Evolutionary conservation across 1,139 yeast genomes (phyloP).

Genomic region (Chernovozyma aurita): DNA sequence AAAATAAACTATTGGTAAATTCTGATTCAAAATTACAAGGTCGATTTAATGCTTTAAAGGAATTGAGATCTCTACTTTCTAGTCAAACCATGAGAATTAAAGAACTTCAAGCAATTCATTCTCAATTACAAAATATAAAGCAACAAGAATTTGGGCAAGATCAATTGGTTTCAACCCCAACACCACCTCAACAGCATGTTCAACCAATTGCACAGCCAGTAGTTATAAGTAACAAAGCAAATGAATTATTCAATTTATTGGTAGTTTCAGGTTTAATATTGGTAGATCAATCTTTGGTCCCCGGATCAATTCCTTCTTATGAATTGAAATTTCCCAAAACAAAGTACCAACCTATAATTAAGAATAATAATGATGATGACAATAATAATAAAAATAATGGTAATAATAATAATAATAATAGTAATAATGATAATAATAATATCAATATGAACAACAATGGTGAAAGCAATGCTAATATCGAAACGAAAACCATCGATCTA

Average conservation of each 20-base stretch:
- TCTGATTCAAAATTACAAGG: constrained; percentile 31
- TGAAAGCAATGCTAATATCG: neutral
- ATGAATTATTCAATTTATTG: constrained; percentile 29
- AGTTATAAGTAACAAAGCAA: constrained; percentile 11
- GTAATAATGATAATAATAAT: neutral
- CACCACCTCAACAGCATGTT: constrained; percentile 10
- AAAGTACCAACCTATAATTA: constrained; percentile 21
- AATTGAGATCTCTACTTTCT: constrained; percentile 35
- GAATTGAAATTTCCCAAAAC: constrained; percentile 33
- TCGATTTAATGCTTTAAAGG: constrained; percentile 40
- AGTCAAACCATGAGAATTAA: constrained; percentile 35
- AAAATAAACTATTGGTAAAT: constrained; percentile 23
- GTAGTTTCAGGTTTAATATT: constrained; percentile 35
- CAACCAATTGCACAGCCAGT: constrained; percentile 5
- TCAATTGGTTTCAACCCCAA: constrained; percentile 10
- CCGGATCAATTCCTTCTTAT: constrained; percentile 38
- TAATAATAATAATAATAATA: too few species aligned
- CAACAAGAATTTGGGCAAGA: constrained; percentile 26
- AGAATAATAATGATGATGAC: constrained; percentile 5
- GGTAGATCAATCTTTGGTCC: constrained; percentile 40
- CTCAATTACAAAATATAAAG: constrained; percentile 30
- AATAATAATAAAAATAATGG: neutral
- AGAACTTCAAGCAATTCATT: constrained; percentile 40
- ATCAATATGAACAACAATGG: neutral
- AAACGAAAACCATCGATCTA: neutral